Evolutionary conservation across 2,329 filamentous ascomycete genomes (phyloP).

Genomic region (Pseudogymnoascus sp.): DNA sequence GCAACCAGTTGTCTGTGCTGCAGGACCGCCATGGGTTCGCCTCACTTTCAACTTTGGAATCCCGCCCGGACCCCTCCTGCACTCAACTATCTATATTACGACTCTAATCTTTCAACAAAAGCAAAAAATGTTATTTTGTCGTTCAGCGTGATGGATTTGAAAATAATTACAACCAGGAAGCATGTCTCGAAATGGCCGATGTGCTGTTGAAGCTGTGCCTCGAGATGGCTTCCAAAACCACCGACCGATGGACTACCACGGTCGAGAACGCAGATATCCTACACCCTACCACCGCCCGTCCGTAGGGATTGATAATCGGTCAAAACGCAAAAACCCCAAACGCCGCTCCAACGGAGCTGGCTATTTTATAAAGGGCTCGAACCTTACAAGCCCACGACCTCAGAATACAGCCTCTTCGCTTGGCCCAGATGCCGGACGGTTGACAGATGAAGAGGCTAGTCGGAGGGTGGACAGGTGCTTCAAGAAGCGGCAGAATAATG

Average conservation of each 20-base stretch:
- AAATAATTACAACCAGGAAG: slow-evolving; percentile 3
- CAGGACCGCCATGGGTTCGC: not conserved
- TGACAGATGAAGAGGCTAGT: slow-evolving; percentile 1
- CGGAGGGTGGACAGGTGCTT: slow-evolving; percentile 4
- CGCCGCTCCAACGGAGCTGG: not conserved
- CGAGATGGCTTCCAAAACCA: not conserved
- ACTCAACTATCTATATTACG: not conserved
- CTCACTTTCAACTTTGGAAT: not conserved
- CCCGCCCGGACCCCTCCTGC: not conserved
- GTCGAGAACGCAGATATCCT: not conserved
- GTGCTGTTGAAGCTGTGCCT: not conserved
- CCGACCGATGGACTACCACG: not conserved
- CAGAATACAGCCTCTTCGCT: not conserved
- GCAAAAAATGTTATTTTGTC: not conserved
- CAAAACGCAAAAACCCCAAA: not conserved
- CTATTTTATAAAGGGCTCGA: not conserved
- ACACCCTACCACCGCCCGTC: not conserved
- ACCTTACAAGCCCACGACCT: not conserved
- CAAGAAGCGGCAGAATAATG: slow-evolving; percentile 7
- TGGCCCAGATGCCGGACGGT: not conserved
- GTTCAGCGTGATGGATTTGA: slow-evolving; percentile 1
- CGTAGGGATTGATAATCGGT: not conserved
- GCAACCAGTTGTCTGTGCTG: not conserved
- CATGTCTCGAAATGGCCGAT: slow-evolving; percentile 3
- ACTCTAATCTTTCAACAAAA: not conserved